Base-by-base conservation (phyloP, 345 rosid species). In the Adansonia digitata region DNA sequence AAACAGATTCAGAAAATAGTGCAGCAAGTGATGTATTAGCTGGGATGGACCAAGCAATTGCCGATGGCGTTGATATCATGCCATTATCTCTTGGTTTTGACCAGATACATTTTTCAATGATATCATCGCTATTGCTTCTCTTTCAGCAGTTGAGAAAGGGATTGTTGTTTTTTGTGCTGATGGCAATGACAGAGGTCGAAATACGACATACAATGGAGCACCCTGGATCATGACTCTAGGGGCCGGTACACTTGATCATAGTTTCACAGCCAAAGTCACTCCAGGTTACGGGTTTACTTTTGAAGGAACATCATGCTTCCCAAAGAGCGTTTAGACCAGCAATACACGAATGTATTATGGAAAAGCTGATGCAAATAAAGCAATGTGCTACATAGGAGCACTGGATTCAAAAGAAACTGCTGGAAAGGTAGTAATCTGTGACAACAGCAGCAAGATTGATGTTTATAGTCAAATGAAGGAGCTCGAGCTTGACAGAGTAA, bases 221-320 rank as follows among this genome's bases (percentile, higher is more conserved):
- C 74, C 74, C 18, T 85, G 85, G 86, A 87, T 87, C 61, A 80
- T 77, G 10, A 83, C 86, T 0, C 81, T 84, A 15, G 87, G 87
- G 43, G 87, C 88, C 9, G 84, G 82, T 45, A 82, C 84, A 11
- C 70, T 83, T 18, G 86, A 71, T 52, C 63, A 11, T 5, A n/a
- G 35, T 7, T 52, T 39, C 45, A 46, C 46, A 18, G 69, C 57
- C 10, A 1, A 42, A 12, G 27, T 48, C 5, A 74, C 70, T 43
- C 26, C 62, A 46, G 70, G 70, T 45, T 48, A 61, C 18, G 53
- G 39, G 14, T 9, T 71, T 8, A 71, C 34, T 10, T 51, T 71
- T 10, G 74, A 53, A 71, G 62, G 74, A 71, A 71, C 5, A 10
- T 51, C 74, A 51, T 31, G 35, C n/a, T 71, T 51, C 31, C 48